These are phyloP conservation scores for Pseudogymnoascus sp. DNA, from an alignment of 2,329 filamentous ascomycete species.

Conservation along the genomic window DNA sequence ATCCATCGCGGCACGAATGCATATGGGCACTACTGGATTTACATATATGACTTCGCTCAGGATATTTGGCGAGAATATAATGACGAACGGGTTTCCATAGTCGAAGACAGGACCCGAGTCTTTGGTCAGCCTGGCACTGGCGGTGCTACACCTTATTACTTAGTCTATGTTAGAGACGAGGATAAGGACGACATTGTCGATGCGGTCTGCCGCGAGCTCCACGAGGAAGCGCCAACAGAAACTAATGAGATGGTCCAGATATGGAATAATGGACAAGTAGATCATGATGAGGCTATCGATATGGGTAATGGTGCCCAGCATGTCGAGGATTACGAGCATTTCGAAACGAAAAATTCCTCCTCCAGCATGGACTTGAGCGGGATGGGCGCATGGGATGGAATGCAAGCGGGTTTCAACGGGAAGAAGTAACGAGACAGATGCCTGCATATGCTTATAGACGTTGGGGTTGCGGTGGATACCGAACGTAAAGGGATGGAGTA, in stretches of 20 bases:
- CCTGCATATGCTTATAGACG: background rate
- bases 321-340: conserved; percentile 7
- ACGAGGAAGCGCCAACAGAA: conserved; percentile 13
- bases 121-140: conserved; percentile 52
- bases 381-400: conserved; percentile 1
- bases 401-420: background rate
- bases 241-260: background rate
- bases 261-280: background rate
- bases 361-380: conserved; percentile 6
- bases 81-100: conserved; percentile 68
- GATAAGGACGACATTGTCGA: conserved; percentile 51
- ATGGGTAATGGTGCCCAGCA: conserved; percentile 8
- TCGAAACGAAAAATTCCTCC: background rate
- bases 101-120: conserved; percentile 55
- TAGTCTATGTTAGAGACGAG: conserved; percentile 70
- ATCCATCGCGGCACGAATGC: conserved; percentile 69
- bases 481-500: background rate
- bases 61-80: conserved; percentile 90
- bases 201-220: conserved; percentile 41
- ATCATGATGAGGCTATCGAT: conserved; percentile 4
- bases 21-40: conserved; percentile 93
- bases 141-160: conserved; percentile 70
- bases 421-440: background rate
- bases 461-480: background rate
- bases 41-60: conserved; percentile 78